A percentile compares a stretch with the other conserved stretches of the same genome.
phyloP scores from a whole-genome alignment of 768 basidiomycete genomes.

The Lanmaoa rubissima region DNA sequence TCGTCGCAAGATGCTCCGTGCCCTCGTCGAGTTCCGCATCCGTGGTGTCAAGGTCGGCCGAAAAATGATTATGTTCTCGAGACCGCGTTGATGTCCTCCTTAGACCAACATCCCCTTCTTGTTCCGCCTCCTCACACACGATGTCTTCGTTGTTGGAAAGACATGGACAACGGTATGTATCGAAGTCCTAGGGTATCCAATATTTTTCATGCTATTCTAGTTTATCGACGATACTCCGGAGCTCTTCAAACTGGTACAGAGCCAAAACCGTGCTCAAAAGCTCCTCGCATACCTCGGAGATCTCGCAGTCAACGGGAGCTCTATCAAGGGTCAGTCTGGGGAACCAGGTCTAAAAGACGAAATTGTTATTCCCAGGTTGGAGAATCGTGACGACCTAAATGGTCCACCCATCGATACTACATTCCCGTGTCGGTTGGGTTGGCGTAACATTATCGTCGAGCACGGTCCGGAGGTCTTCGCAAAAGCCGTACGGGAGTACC shows the following conservation, averaged over 20 bases:
- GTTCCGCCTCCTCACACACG: constrained; percentile 95
- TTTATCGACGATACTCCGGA: constrained; percentile 99
- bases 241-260: constrained; percentile 96
- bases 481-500: constrained; percentile 95
- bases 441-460: constrained; percentile 99
- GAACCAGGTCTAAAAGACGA: constrained; percentile 94
- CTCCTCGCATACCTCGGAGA: constrained; percentile 96
- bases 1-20: constrained; percentile 97
- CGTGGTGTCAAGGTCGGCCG: constrained; percentile 86
- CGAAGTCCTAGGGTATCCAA: background rate
- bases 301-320: constrained; percentile 95
- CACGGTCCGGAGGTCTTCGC: constrained; percentile 98
- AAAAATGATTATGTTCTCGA: background rate
- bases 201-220: constrained; percentile 37
- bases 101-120: constrained; percentile 99
- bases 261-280: constrained; percentile 98
- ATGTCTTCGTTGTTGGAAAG: constrained; percentile 92
- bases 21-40: constrained; percentile 99
- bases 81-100: background rate
- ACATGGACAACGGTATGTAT: constrained; percentile 90
- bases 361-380: constrained; percentile 76
- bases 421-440: constrained; percentile 82
- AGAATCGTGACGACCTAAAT: constrained; percentile 73
- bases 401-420: constrained; percentile 75
- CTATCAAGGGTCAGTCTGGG: constrained; percentile 94